These are phyloP conservation scores for Cordyceps pruinosa DNA, from an alignment of 2,329 filamentous ascomycete species.

Conservation along the genomic window DNA sequence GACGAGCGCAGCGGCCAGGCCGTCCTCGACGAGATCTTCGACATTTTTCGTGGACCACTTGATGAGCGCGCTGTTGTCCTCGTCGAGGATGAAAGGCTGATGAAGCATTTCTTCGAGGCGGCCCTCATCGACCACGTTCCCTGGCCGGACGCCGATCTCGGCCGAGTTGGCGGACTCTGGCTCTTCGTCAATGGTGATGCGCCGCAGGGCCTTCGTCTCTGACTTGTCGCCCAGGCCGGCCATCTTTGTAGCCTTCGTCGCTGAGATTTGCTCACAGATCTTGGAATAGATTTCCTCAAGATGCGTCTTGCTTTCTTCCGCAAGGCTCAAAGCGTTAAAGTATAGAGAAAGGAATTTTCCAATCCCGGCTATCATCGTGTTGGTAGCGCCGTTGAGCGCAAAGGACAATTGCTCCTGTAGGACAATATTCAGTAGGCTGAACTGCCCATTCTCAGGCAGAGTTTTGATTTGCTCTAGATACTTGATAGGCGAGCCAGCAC, in stretches of 20 bases:
- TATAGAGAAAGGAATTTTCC: slow-evolving; percentile 52
- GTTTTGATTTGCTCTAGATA: slow-evolving; percentile 67
- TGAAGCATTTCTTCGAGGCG: slow-evolving; percentile 47
- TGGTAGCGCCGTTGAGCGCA: slow-evolving; percentile 44
- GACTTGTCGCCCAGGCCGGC: slow-evolving; percentile 16
- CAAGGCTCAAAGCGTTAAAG: slow-evolving; percentile 46
- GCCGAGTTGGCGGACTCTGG: background rate
- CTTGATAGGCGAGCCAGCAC: slow-evolving; percentile 69
- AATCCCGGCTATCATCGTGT: slow-evolving; percentile 36
- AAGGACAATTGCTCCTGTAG: slow-evolving; percentile 76
- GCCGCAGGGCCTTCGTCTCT: slow-evolving; percentile 16
- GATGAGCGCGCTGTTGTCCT: slow-evolving; percentile 46
- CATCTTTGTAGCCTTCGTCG: slow-evolving; percentile 18
- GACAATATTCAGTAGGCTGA: slow-evolving; percentile 60
- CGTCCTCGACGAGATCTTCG: slow-evolving; percentile 73
- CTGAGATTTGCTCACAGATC: slow-evolving; percentile 25
- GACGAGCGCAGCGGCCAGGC: slow-evolving; percentile 62
- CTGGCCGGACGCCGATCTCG: background rate
- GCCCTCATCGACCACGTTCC: slow-evolving; percentile 25
- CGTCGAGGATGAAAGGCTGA: slow-evolving; percentile 36
- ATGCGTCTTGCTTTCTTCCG: slow-evolving; percentile 35
- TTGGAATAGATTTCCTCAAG: slow-evolving; percentile 25
- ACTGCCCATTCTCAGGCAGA: slow-evolving; percentile 16
- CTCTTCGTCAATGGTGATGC: slow-evolving; percentile 10
- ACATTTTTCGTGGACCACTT: slow-evolving; percentile 71